Percentiles rank a stretch among this genome's conserved stretches.
Evolutionary conservation across 2,329 filamentous ascomycete species (phyloP).

Genomic region (Lachnellula subtilissima): DNA sequence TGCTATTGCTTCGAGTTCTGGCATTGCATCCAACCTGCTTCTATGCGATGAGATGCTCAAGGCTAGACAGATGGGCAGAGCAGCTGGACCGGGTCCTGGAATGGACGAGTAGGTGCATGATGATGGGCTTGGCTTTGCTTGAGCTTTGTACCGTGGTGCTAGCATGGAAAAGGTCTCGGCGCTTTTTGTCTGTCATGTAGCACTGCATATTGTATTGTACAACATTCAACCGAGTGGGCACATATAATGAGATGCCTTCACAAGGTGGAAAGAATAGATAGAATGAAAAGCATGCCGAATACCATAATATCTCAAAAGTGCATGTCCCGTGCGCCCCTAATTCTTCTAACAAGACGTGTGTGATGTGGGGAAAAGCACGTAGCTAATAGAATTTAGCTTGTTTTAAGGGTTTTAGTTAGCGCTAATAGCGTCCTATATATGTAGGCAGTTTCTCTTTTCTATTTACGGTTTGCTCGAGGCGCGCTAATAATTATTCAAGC

Average conservation of each 20-base stretch:
- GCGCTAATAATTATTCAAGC: too few species aligned
- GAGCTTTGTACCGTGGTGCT: not conserved
- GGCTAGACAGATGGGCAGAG: slow-evolving; percentile 85
- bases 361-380: too few species aligned
- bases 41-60: slow-evolving; percentile 97
- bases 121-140: not conserved
- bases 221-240: not conserved
- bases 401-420: too few species aligned
- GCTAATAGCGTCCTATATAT: too few species aligned
- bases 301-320: too few species aligned
- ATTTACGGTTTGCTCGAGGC: too few species aligned
- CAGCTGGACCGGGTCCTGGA: slow-evolving; percentile 57
- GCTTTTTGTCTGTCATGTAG: not conserved
- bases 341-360: too few species aligned
- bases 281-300: not conserved
- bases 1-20: slow-evolving; percentile 86
- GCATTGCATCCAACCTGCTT: slow-evolving; percentile 91
- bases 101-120: slow-evolving; percentile 47
- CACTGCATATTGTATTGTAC: slow-evolving; percentile 3
- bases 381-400: too few species aligned
- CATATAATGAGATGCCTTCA: not conserved
- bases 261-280: not conserved
- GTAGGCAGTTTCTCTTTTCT: too few species aligned
- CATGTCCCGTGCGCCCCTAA: too few species aligned
- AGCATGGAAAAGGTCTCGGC: not conserved